Evolutionary conservation across 148 eudicot genomes (phyloP), one percentile per base, ranked within the genome.

Genomic region (Vaccinium corymbosum): DNA sequence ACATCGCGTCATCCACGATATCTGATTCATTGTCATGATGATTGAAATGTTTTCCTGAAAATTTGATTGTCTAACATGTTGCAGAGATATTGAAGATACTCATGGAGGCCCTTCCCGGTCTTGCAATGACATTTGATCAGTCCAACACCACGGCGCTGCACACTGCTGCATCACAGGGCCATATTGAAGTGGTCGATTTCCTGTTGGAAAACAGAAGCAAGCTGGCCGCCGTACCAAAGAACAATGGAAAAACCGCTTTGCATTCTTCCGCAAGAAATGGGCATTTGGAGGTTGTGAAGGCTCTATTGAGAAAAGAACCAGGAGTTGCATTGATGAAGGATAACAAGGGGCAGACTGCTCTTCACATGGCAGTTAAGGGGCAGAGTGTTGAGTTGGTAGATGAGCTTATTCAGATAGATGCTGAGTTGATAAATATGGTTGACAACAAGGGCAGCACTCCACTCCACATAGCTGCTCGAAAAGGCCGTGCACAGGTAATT

Each of bases 341-440:
- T 73, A 90, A 88, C 85, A 91, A 91, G 84, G 93, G 93, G 11
- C 93, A 91, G 62, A 91, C 93, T 11, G 89, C 93, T 61, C 92
- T 91, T 85, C 93, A 91, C 76, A 91, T 91, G 93, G 93, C 93
- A 3, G 93, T 81, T 51, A 91, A 91, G 82, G 93, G 92, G 17
- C 90, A 86, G 52, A 89, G 88, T 55, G 78, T 85, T 83, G 86
- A 88, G 80, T 86, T 91, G 42, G 89, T 91, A 61, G 85, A 86
- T 52, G 88, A 78, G 79, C 89, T 90, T 87, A 75, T 90, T 46
- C 79, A 83, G 51, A 86, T 84, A 0, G 89, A 88, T 27, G 27
- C 85, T 81, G 80, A 85, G 73, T 83, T 90, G 49, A 51, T 90
- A 15, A 90, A 86, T 10, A 86, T 90, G 81, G 82, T 83, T 76